Percentiles rank a stretch among this genome's conserved stretches.
Evolutionary conservation across 805 yeast genomes (phyloP).

Genomic region (Candida oleophila): DNA sequence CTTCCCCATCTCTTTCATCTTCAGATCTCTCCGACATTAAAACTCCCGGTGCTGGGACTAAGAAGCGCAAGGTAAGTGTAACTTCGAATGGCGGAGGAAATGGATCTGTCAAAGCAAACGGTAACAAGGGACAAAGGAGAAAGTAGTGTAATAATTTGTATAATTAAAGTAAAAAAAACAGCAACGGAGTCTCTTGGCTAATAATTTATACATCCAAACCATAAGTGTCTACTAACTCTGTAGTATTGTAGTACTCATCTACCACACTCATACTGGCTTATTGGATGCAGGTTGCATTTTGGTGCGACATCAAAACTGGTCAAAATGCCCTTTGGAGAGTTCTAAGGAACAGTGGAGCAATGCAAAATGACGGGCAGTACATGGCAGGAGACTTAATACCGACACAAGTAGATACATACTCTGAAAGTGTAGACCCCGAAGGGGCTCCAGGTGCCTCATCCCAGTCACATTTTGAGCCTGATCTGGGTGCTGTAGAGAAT

Average conservation of each 20-base stretch:
- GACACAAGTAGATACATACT: no score
- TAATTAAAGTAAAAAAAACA: neutral
- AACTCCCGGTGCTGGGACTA: neutral
- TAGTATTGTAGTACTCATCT: neutral
- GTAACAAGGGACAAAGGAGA: constrained; percentile 1
- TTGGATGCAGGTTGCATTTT: neutral
- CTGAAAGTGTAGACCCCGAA: no score
- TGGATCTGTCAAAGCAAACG: neutral
- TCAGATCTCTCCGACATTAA: neutral
- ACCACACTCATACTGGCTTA: no score
- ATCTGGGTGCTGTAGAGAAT: neutral
- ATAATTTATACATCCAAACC: neutral
- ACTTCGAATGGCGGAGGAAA: neutral
- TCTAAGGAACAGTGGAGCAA: no score
- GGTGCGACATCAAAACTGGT: neutral
- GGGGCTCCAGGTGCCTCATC: no score
- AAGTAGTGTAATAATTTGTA: neutral
- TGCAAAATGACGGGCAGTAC: no score
- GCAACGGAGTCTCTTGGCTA: neutral
- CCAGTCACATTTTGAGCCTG: no score
- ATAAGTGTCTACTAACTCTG: neutral
- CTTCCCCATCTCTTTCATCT: neutral
- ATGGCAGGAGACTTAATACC: no score
- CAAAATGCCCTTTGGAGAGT: no score
- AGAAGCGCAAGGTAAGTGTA: constrained; percentile 14